Evolutionary conservation across 2,329 filamentous ascomycete species (phyloP).

Genomic region (Claviceps capensis): DNA sequence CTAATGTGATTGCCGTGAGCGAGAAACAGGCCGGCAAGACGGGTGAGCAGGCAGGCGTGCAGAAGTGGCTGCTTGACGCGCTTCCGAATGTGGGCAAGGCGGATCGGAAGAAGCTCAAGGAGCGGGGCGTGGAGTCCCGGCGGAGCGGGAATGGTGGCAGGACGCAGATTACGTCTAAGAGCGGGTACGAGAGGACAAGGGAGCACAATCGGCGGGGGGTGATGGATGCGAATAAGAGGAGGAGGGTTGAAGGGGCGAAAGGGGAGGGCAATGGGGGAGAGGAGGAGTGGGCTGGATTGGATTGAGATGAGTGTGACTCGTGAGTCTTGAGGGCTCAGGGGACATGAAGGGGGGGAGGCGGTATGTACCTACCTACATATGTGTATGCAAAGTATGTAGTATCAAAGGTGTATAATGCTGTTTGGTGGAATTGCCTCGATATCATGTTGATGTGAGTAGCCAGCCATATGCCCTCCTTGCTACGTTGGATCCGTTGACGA

Average conservation of each 20-base stretch:
- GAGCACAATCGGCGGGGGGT: constrained; percentile 54
- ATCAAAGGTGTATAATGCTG: no score
- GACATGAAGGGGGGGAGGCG: no score
- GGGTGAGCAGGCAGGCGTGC: constrained; percentile 45
- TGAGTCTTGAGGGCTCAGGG: no score
- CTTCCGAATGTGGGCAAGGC: constrained; percentile 74
- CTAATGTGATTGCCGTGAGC: constrained; percentile 77
- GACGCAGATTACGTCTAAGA: constrained; percentile 70
- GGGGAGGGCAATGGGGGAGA: constrained; percentile 3
- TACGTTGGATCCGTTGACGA: no score
- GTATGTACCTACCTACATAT: no score
- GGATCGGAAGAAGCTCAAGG: constrained; percentile 70
- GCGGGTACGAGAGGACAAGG: constrained; percentile 55
- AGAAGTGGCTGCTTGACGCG: constrained; percentile 79
- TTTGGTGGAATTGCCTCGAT: no score
- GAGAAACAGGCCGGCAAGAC: constrained; percentile 53
- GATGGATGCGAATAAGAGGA: constrained; percentile 46
- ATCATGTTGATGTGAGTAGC: no score
- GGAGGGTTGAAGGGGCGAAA: constrained; percentile 24
- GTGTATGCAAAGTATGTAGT: no score
- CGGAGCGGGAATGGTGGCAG: constrained; percentile 22
- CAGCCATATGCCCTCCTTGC: no score
- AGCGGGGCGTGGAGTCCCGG: constrained; percentile 65
- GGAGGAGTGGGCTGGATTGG: constrained; percentile 37
- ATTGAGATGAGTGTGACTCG: constrained; percentile 6